Percentiles rank a stretch among this genome's conserved stretches.
phyloP scores from a whole-genome alignment of 2,329 filamentous ascomycete species.

The Fusarium miscanthi region DNA sequence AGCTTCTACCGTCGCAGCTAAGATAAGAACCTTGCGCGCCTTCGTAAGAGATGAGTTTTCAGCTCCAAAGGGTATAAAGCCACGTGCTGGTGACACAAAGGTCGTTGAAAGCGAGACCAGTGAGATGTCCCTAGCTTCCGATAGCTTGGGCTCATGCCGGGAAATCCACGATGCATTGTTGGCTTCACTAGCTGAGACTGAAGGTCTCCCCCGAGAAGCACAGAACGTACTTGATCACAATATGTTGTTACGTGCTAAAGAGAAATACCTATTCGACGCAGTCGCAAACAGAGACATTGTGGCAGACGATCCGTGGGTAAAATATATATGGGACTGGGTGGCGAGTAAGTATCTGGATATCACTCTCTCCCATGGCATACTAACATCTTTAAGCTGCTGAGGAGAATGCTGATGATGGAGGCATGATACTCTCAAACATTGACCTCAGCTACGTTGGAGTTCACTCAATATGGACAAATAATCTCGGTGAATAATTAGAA shows the following conservation, averaged over 20 bases:
- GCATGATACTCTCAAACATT: slow-evolving; percentile 75
- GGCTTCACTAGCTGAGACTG: slow-evolving; percentile 56
- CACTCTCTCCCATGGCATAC: not conserved
- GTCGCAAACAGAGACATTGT: slow-evolving; percentile 74
- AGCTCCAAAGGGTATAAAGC: slow-evolving; percentile 41
- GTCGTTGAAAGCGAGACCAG: slow-evolving; percentile 49
- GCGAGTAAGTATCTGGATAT: slow-evolving; percentile 62
- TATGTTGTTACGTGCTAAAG: slow-evolving; percentile 69
- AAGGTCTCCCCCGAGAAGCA: slow-evolving; percentile 61
- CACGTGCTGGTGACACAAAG: slow-evolving; percentile 41
- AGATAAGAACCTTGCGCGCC: slow-evolving; percentile 59
- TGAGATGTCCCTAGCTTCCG: slow-evolving; percentile 53
- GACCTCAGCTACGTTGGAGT: slow-evolving; percentile 83
- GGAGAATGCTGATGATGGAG: slow-evolving; percentile 70
- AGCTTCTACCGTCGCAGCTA: slow-evolving; percentile 59
- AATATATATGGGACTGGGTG: slow-evolving; percentile 82
- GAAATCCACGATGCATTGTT: slow-evolving; percentile 69
- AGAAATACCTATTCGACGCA: slow-evolving; percentile 73
- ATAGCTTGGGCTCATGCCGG: slow-evolving; percentile 60
- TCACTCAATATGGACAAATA: slow-evolving; percentile 76
- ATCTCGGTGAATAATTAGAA: slow-evolving; percentile 65
- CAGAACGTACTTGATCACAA: slow-evolving; percentile 66
- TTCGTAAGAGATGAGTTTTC: slow-evolving; percentile 49
- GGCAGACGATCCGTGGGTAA: slow-evolving; percentile 78
- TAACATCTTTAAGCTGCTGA: slow-evolving; percentile 64